Evolutionary conservation across 306 rosid species (phyloP), one percentile per base, ranked within the genome.

Genomic region (Sicyos baderoa): DNA sequence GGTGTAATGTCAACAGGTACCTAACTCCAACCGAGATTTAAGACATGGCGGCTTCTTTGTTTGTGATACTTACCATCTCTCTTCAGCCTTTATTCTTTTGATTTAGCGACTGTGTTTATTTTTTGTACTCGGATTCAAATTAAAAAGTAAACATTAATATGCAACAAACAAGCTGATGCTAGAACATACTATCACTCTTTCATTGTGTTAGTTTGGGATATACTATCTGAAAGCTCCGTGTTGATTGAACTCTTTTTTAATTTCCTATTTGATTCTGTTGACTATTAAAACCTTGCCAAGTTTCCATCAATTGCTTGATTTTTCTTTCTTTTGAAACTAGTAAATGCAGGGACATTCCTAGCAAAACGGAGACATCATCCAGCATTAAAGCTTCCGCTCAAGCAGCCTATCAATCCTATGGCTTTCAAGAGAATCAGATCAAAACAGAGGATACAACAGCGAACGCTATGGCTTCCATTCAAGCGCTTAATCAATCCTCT

Each of bases 391-490:
- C 61, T 75, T 68, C 91, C 86, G 58, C 82, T 86, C 48, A 86
- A 63, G 81, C 86, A 76, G 8, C 72, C 85, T 71, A 51, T 81
- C 77, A 80, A 73, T 81, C 62, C 76, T 54, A 23, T 35, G 19
- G 25, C 84, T 27, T 85, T 86, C 71, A 88, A 93, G 85, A 88
- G 79, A 82, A 70, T 79, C 58, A 82, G 84, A 61, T 51, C 35
- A 40, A 92, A 78, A 82, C 70, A 79, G 78, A 80, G 79, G 81
- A 75, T 67, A 35, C 67, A 52, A 58, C 77, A 47, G 37, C 80
- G 54, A 27, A 75, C 70, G 4, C 32, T 68, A 52, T 7, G 65
- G 27, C 65, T 75, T 68, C 93, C 89, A 65, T 84, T 86, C 53
- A 88, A 71, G 84, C 88, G 80, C 2, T 74, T 84, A 73, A 51